Percentiles rank a stretch among this genome's conserved stretches.
These are phyloP conservation scores for Atalantia buxifolia DNA, from an alignment of 345 rosid genomes.

Conservation along the genomic window DNA sequence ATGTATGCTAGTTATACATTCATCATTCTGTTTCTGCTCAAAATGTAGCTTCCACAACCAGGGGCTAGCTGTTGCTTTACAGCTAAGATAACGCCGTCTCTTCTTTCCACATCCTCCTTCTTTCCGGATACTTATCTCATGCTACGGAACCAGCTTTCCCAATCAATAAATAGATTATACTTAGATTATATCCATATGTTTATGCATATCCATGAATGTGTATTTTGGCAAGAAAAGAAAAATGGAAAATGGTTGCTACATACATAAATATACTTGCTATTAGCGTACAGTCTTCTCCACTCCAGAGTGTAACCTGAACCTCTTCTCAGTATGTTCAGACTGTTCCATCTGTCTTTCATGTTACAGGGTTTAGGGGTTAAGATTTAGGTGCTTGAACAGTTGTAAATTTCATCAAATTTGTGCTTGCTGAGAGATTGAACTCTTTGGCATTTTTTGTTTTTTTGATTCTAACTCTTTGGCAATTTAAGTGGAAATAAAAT, in stretches of 20 bases:
- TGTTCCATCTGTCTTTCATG: not conserved
- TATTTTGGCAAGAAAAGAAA: not conserved
- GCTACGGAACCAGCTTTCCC: no score
- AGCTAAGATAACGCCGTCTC: no score
- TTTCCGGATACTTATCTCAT: no score
- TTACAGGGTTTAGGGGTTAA: not conserved
- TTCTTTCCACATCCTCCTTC: no score
- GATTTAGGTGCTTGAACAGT: not conserved
- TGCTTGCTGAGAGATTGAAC: no score
- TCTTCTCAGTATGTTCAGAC: not conserved
- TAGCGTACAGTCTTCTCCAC: not conserved
- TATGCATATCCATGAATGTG: not conserved
- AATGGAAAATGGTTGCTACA: not conserved
- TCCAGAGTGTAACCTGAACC: not conserved
- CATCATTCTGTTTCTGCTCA: not conserved
- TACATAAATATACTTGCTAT: not conserved
- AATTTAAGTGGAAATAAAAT: no score
- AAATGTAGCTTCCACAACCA: not conserved
- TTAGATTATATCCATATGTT: not conserved
- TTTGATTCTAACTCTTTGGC: no score
- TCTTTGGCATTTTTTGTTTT: no score
- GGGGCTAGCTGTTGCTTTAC: no score
- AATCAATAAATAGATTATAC: not conserved
- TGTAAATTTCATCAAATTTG: not conserved
- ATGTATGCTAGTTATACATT: not conserved